Evolutionary conservation across 306 rosid species (phyloP).

Genomic region (Prinsepia uniflora): DNA sequence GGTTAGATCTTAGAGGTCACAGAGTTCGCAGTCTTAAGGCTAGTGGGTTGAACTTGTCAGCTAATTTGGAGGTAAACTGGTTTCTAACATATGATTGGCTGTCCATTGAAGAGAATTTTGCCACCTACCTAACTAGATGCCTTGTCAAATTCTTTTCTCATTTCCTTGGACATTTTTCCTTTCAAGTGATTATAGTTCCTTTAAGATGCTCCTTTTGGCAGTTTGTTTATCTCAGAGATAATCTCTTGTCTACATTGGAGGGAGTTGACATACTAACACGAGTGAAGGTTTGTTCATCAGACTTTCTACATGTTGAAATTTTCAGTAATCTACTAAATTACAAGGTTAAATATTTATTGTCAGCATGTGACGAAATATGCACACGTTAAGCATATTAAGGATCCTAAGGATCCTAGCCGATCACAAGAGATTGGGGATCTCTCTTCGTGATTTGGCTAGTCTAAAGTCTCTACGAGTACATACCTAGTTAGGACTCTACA

Average conservation of each 20-base stretch:
- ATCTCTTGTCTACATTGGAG: constrained; percentile 85
- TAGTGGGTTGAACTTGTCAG: constrained; percentile 83
- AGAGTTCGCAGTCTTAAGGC: constrained; percentile 89
- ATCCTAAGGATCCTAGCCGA: too few relatives aligned
- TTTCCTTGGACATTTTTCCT: background rate
- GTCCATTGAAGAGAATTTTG: background rate
- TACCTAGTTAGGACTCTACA: too few relatives aligned
- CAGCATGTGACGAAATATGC: background rate
- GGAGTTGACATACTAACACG: constrained; percentile 84
- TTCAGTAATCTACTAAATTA: background rate
- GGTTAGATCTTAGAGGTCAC: constrained; percentile 98
- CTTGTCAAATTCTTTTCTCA: background rate
- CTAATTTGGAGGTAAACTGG: constrained; percentile 79
- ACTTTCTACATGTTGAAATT: background rate
- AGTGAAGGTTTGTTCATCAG: constrained; percentile 70
- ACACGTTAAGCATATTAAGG: background rate
- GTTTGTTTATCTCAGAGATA: constrained; percentile 97
- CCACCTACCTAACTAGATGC: background rate
- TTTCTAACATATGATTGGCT: constrained; percentile 9
- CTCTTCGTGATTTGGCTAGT: too few relatives aligned
- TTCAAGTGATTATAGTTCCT: background rate
- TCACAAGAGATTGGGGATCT: too few relatives aligned
- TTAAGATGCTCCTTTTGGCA: constrained; percentile 41
- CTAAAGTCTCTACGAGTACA: too few relatives aligned
- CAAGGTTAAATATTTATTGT: constrained; percentile 1